Base-by-base conservation (phyloP, 192 early-diverging fungal species). In the Coemansia biformis region DNA sequence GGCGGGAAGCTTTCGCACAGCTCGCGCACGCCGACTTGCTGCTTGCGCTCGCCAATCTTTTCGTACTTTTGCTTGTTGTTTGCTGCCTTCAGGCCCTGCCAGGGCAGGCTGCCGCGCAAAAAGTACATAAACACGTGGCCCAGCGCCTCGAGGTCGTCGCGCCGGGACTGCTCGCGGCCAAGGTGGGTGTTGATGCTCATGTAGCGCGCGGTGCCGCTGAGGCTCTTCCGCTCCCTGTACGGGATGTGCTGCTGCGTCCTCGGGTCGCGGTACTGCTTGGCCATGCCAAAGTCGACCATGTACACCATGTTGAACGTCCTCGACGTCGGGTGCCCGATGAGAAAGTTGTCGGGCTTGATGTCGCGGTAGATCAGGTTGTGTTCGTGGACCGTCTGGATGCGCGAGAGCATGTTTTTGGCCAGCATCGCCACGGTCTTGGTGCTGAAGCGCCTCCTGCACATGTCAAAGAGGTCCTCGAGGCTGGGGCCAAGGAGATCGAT, bases 1-100 rank as follows among this genome's bases (percentile, higher is more conserved):
- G 87, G 85, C 71, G 95, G 95, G 62, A 84, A 90, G 43, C 86
- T 85, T 26, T 91, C 86, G 50, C 91, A 92, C 19, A 98, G 78
- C 51, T 96, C 95, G 54, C 86, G 84, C 57, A 96, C 81, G 16
- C 78, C 77, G 0, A 89, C 89, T 31, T 82, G 82, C 58, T 93
- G 95, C 73, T 98, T 98, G 80, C 92, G 92, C 72, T 98, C 93
- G 32, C 95, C 95, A 70, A 98, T 98, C 66, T 94, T 92, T 65
- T 98, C 95, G 68, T 98, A 98, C 57, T 98, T 98, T 81, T 98
- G 93, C 64, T 96, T 93, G 80, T 98, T 98, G 49, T 91, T 94
- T 14, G 86, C 88, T 1, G 95, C 95, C 76, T 95, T 96, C 17
- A 98, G 70, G 5, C 95, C 95, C 74, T 98, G 95, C 95, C 95